Conservation (phyloP, 352 stramenopile species). For the Phytophthora sansomeana region DNA sequence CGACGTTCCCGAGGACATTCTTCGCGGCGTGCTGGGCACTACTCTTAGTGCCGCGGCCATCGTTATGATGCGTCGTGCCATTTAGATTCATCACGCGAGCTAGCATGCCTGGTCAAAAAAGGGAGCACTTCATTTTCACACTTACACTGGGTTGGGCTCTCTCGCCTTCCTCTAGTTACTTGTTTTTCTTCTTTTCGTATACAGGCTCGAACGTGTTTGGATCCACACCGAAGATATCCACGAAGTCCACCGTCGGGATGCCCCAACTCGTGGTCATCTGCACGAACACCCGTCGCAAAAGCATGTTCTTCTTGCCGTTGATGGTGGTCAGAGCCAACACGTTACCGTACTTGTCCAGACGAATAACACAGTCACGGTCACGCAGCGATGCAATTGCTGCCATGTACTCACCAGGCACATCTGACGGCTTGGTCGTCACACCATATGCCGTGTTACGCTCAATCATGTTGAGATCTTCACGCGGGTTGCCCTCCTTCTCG, state of each 20-base stretch:
- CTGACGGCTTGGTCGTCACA: constrained; percentile 51
- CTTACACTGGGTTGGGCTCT: constrained; percentile 28
- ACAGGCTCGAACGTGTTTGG: constrained; percentile 61
- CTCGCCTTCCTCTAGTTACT: constrained; percentile 45
- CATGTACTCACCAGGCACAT: constrained; percentile 51
- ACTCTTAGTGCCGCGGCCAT: constrained; percentile 76
- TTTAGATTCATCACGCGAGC: constrained; percentile 43
- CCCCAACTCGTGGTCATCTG: constrained; percentile 87
- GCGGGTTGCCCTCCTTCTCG: constrained; percentile 71
- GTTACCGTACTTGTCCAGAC: constrained; percentile 65
- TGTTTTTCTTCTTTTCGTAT: constrained; percentile 90
- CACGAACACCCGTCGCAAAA: constrained; percentile 83
- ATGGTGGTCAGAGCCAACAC: constrained; percentile 77
- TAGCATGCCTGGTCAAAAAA: constrained; percentile 21
- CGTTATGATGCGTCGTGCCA: constrained; percentile 81
- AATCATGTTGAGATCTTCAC: constrained; percentile 87
- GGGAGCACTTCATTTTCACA: constrained; percentile 35
- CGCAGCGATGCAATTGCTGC: constrained; percentile 70
- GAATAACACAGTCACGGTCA: constrained; percentile 68
- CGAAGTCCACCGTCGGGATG: constrained; percentile 82
- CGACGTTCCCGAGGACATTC: constrained; percentile 74
- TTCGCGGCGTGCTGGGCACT: constrained; percentile 75
- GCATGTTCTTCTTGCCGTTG: constrained; percentile 62
- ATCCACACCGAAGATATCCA: constrained; percentile 86
- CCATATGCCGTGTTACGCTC: constrained; percentile 87